A percentile compares a stretch with the other conserved stretches of the same genome.
Conservation (phyloP, 176 grass and related monocot species). For the Typha latifolia region DNA sequence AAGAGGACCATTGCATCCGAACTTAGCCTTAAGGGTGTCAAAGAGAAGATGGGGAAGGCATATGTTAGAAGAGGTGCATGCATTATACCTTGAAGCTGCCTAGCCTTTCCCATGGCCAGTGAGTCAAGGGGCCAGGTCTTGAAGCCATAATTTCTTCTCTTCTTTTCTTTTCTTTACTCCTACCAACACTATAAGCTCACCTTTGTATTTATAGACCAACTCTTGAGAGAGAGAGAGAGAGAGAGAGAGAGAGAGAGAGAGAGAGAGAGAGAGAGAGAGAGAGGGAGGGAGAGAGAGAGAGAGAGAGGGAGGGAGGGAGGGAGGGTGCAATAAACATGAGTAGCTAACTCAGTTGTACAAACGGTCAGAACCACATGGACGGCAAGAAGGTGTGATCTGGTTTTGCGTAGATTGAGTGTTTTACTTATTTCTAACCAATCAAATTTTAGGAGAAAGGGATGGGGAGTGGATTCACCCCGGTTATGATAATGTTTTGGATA, state of each 20-base stretch:
- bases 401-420: too few species aligned
- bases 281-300: neutral
- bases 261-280: neutral
- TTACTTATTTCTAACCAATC: too few species aligned
- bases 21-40: neutral
- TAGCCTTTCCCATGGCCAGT: constrained; percentile 57
- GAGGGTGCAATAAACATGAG: neutral
- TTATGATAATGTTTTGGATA: too few species aligned
- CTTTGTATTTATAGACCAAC: neutral
- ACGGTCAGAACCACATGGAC: neutral
- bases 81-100: constrained; percentile 48
- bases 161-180: neutral
- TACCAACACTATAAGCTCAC: neutral
- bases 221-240: neutral
- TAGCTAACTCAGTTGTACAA: neutral
- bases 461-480: too few species aligned
- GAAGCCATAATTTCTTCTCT: constrained; percentile 28
- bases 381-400: neutral
- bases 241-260: neutral
- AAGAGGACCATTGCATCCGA: too few species aligned
- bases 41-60: neutral
- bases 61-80: neutral
- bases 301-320: neutral
- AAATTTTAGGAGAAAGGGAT: too few species aligned
- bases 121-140: constrained; percentile 40